Evolutionary conservation across 1,139 yeast species (phyloP).

Genomic region (Sugiyamaella paludigena): DNA sequence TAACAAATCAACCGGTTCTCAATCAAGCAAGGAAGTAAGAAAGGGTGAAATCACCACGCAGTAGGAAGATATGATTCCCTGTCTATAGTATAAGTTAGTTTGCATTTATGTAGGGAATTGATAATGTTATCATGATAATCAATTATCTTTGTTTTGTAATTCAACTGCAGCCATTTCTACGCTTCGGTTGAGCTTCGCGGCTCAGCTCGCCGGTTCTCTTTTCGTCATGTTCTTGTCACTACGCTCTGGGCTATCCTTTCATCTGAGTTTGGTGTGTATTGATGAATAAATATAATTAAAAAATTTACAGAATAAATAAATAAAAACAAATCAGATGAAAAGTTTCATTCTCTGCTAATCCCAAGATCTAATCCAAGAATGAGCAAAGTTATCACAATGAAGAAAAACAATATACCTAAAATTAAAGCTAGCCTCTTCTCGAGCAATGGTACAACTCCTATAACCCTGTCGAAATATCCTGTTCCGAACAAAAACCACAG

Average conservation of each 20-base stretch:
- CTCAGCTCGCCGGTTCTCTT: no score
- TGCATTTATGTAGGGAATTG: no score
- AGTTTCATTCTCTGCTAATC: constrained; percentile 32
- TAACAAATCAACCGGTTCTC: constrained; percentile 4
- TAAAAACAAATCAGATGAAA: constrained; percentile 1
- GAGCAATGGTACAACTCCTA: constrained; percentile 34
- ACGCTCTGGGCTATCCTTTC: no score
- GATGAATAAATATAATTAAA: no score
- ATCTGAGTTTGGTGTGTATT: no score
- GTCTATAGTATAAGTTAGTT: no score
- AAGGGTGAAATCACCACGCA: constrained; percentile 11
- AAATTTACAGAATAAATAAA: background rate
- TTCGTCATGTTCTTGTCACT: no score
- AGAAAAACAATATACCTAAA: constrained; percentile 26
- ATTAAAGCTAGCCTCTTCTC: constrained; percentile 34
- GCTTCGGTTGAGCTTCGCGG: no score
- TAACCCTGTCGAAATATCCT: constrained; percentile 36
- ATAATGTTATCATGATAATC: no score
- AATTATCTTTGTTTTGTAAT: no score
- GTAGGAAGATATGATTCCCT: background rate
- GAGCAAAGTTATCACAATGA: constrained; percentile 32
- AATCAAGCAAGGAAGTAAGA: constrained; percentile 8
- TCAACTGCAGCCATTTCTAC: no score
- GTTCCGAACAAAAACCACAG: constrained; percentile 38
- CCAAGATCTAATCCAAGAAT: constrained; percentile 31